Evolutionary conservation across 352 stramenopile genomes (phyloP).

Genomic region (Aphanomyces cochlioides): DNA sequence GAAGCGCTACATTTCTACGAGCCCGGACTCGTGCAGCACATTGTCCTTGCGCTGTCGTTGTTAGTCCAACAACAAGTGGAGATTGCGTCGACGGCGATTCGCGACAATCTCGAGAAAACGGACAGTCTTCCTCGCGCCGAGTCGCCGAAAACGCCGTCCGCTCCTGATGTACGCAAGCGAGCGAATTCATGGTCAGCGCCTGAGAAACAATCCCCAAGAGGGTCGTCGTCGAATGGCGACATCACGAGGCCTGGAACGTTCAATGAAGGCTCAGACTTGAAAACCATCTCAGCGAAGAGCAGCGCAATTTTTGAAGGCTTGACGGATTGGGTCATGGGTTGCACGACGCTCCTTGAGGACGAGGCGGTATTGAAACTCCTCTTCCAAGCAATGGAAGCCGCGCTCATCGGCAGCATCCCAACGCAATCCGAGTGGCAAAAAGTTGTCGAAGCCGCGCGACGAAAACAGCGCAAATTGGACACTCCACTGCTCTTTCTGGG

Average conservation of each 20-base stretch:
- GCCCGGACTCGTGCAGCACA: slow-evolving; percentile 61
- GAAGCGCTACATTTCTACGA: slow-evolving; percentile 65
- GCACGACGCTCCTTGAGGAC: slow-evolving; percentile 68
- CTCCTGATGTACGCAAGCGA: slow-evolving; percentile 1
- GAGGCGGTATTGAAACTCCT: slow-evolving; percentile 77
- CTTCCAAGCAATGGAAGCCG: slow-evolving; percentile 81
- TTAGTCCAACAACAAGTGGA: slow-evolving; percentile 85
- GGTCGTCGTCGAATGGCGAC: neutral
- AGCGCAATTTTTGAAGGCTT: slow-evolving; percentile 82
- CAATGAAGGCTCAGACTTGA: slow-evolving; percentile 65
- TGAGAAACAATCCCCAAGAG: neutral
- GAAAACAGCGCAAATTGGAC: slow-evolving; percentile 59
- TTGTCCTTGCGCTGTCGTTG: slow-evolving; percentile 82
- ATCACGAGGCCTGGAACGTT: slow-evolving; percentile 26
- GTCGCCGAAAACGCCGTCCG: neutral
- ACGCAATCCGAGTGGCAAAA: slow-evolving; percentile 69
- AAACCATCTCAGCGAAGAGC: slow-evolving; percentile 78
- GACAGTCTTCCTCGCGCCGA: neutral
- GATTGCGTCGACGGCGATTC: slow-evolving; percentile 82
- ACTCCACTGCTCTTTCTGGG: slow-evolving; percentile 82
- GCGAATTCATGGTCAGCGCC: slow-evolving; percentile 25
- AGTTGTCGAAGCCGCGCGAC: slow-evolving; percentile 70
- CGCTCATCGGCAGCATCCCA: slow-evolving; percentile 72
- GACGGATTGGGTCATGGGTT: slow-evolving; percentile 81
- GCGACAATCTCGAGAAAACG: slow-evolving; percentile 62